Conservation (phyloP, 1,284 basidiomycete genomes). For the Fomitopsis pinicola region DNA sequence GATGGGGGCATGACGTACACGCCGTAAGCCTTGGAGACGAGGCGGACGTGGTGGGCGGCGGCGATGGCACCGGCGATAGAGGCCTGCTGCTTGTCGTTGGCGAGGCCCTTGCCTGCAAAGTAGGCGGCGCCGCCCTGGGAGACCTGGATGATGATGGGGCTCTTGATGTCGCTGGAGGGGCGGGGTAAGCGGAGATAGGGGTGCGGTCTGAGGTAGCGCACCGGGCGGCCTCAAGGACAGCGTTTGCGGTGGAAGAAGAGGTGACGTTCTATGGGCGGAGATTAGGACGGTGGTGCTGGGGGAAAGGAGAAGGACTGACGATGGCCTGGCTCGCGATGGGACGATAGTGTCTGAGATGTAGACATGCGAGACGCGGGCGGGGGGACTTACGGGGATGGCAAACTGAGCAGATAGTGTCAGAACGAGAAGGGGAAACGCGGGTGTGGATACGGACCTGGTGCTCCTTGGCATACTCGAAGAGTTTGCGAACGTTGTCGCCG, state of each 20-base stretch:
- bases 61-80: slow-evolving; percentile 91
- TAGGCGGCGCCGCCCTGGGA: slow-evolving; percentile 97
- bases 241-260: slow-evolving; percentile 85
- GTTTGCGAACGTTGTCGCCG: slow-evolving; percentile 82
- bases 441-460: slow-evolving; percentile 56
- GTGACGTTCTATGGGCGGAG: slow-evolving; percentile 64
- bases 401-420: slow-evolving; percentile 43
- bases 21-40: slow-evolving; percentile 86
- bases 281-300: slow-evolving; percentile 10
- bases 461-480: slow-evolving; percentile 85
- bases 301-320: slow-evolving; percentile 42
- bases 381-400: slow-evolving; percentile 73
- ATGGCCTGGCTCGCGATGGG: slow-evolving; percentile 48
- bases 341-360: slow-evolving; percentile 3
- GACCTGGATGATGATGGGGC: slow-evolving; percentile 97
- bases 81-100: slow-evolving; percentile 96
- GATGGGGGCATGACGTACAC: slow-evolving; percentile 49
- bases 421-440: neutral
- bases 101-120: slow-evolving; percentile 95
- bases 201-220: slow-evolving; percentile 23
- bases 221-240: slow-evolving; percentile 87
- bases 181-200: slow-evolving; percentile 1
- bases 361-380: neutral
- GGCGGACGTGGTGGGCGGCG: slow-evolving; percentile 90
- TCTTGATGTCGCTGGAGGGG: slow-evolving; percentile 72